A percentile compares a stretch with the other conserved stretches of the same genome.
Conservation (phyloP, 2,329 filamentous ascomycete genomes). For the Bipolaris victoriae region DNA sequence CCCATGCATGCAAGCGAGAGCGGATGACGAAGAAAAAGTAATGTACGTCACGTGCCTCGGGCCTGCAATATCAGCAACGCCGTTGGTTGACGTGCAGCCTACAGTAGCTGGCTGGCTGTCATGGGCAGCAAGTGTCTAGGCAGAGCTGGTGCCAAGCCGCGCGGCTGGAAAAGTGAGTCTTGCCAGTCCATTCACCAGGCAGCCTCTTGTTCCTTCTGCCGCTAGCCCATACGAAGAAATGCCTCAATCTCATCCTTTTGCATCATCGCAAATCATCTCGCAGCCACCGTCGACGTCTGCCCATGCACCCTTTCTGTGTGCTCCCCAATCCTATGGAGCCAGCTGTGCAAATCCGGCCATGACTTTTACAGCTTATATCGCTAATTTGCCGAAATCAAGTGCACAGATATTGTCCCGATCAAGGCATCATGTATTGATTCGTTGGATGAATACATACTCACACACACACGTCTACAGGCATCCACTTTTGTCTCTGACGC, state of each 20-base stretch:
- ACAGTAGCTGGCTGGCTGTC: neutral
- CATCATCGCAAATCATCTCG: constrained; percentile 18
- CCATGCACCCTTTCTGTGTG: constrained; percentile 7
- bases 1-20: constrained; percentile 29
- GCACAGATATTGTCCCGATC: constrained; percentile 14
- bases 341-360: constrained; percentile 20
- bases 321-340: constrained; percentile 12
- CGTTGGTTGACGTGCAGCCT: constrained; percentile 23
- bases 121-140: constrained; percentile 12
- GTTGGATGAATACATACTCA: constrained; percentile 10
- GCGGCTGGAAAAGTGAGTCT: constrained; percentile 14
- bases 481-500: neutral
- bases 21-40: constrained; percentile 27
- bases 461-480: neutral
- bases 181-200: constrained; percentile 23
- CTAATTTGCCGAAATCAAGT: constrained; percentile 15
- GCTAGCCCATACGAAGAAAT: constrained; percentile 22
- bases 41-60: neutral
- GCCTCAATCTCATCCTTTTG: constrained; percentile 22
- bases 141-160: constrained; percentile 23
- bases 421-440: constrained; percentile 8
- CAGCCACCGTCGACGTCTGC: constrained; percentile 12
- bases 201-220: constrained; percentile 10
- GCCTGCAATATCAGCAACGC: constrained; percentile 24
- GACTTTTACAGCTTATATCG: constrained; percentile 5